Evolutionary conservation across 2,329 filamentous ascomycete species (phyloP), one percentile per base, ranked within the genome.

Genomic region (Lasiodiplodia sp.): DNA sequence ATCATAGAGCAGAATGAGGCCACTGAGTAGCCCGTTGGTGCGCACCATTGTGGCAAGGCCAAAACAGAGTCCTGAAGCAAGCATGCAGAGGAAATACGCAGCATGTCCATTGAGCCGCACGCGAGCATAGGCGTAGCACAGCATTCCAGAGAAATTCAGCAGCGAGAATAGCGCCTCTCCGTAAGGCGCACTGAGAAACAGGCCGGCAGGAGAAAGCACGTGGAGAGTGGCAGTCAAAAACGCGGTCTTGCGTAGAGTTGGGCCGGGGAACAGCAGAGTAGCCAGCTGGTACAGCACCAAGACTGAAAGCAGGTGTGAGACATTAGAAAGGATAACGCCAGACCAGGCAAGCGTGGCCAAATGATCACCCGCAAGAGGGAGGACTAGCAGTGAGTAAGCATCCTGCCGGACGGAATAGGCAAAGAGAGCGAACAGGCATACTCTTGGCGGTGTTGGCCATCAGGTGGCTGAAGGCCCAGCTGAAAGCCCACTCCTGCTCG

Each of bases 171-270:
- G 79, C 71, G 91, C 89, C 81, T 99, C 96, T 11, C 89, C 87
- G 78, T 96, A 97, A 0, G 95, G 93, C 0, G 94, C 91, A 0
- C 91, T 94, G 21, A 99, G 87, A 77, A 99, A 98, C 2, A 97
- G 81, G 0, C 95, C 95, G 0, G 92, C 96, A 0, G 96, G 95
- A 0, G 92, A 96, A 60, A 98, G 76, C 67, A 97, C 86, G 78
- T 98, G 93, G 60, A 98, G 83, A 18, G 87, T 82, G 3, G 93
- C 88, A 10, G 93, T 86, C 25, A 91, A 77, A 70, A 95, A 89
- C 2, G 92, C 87, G 51, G 91, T 78, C n/a, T 77, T 83, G 71
- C 71, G 72, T 56, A 73, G 77, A 37, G 73, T 71, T 5, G 66
- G 66, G 5, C 70, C 70, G 18, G 70, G 74, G 69, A 83, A 75